Percentiles rank a stretch among this genome's conserved stretches.
These are phyloP conservation scores for Paecilomyces formosus DNA, from an alignment of 2,329 filamentous ascomycete species.

Conservation along the genomic window DNA sequence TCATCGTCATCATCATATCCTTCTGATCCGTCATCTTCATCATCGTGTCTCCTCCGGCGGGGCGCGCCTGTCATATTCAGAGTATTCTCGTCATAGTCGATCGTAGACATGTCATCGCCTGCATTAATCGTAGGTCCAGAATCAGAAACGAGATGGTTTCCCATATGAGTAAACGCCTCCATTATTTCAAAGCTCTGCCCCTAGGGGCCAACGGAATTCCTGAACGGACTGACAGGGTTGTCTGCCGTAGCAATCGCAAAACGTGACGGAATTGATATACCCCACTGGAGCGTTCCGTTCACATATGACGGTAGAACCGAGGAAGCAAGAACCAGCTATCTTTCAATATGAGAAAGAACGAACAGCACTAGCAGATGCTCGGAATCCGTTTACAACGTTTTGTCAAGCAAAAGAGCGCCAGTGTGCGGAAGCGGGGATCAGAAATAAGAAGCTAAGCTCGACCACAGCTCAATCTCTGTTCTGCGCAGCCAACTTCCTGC, in stretches of 20 bases:
- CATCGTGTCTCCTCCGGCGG: slow-evolving; percentile 64
- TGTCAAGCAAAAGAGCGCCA: slow-evolving; percentile 9
- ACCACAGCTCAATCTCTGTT: not conserved
- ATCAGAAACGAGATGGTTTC: slow-evolving; percentile 79
- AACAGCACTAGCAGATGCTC: slow-evolving; percentile 16
- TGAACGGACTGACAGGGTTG: not conserved
- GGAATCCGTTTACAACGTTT: slow-evolving; percentile 6
- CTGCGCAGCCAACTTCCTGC: not conserved
- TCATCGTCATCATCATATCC: slow-evolving; percentile 81
- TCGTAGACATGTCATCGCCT: slow-evolving; percentile 65
- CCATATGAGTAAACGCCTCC: slow-evolving; percentile 81
- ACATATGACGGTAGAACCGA: not conserved
- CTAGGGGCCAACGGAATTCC: not conserved
- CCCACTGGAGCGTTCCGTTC: not conserved
- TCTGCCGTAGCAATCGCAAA: not conserved
- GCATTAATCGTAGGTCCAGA: slow-evolving; percentile 83
- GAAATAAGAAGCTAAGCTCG: slow-evolving; percentile 9
- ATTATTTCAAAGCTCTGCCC: not conserved
- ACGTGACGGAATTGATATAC: not conserved
- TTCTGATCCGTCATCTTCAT: slow-evolving; percentile 85
- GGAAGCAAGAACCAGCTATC: not conserved
- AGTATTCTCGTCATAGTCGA: slow-evolving; percentile 73
- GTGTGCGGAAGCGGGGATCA: slow-evolving; percentile 24
- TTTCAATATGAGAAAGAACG: slow-evolving; percentile 16
- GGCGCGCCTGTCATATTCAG: slow-evolving; percentile 58